Evolutionary conservation across 164 flowering plant species (phyloP).

Genomic region (Amborella trichopoda): DNA sequence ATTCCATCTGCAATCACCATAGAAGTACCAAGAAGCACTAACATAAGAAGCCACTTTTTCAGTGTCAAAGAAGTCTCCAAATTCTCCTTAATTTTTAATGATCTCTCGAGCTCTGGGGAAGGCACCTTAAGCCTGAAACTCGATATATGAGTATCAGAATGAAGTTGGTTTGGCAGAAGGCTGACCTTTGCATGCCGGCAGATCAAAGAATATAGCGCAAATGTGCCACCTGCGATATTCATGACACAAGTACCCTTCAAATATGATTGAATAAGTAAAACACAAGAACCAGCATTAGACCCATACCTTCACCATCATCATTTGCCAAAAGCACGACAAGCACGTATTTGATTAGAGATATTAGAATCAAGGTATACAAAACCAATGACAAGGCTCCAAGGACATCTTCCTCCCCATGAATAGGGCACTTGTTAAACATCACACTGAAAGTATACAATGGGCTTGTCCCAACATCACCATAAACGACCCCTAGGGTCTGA

Average conservation of each 20-base stretch:
- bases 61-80: conserved; percentile 71
- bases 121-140: conserved; percentile 98
- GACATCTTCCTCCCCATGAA: conserved; percentile 69
- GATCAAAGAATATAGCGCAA: conserved; percentile 92
- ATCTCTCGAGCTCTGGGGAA: conserved; percentile 95
- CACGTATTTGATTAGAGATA: conserved; percentile 86
- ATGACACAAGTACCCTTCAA: conserved; percentile 3
- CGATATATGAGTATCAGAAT: conserved; percentile 98
- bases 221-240: conserved; percentile 81
- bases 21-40: conserved; percentile 93
- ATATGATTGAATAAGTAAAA: too few relatives aligned
- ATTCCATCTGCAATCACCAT: conserved; percentile 97
- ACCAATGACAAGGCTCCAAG: conserved; percentile 91
- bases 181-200: conserved; percentile 97
- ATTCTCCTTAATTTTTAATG: conserved; percentile 80
- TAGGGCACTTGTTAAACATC: conserved; percentile 87
- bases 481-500: conserved; percentile 94
- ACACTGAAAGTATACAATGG: conserved; percentile 93
- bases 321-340: conserved; percentile 93
- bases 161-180: conserved; percentile 95
- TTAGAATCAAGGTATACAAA: conserved; percentile 75
- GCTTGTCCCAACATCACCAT: conserved; percentile 99
- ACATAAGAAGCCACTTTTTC: conserved; percentile 71
- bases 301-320: conserved; percentile 96
- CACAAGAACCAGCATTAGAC: too few relatives aligned